Evolutionary conservation across 495 filamentous ascomycete genomes (phyloP), one percentile per base, ranked within the genome.

Genomic region (Daldinia bambusicola): DNA sequence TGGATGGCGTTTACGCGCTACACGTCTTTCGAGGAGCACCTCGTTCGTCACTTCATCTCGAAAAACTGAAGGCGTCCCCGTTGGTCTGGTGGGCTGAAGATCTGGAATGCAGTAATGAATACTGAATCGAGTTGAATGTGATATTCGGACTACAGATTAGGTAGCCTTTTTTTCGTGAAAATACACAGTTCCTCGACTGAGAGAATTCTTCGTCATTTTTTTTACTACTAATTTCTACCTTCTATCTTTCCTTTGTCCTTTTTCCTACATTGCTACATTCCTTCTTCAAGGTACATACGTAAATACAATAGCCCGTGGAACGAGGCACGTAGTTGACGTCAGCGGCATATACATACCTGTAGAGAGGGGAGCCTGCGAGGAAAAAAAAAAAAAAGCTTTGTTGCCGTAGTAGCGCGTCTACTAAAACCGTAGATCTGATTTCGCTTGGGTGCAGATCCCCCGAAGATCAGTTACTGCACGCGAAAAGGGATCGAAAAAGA

Each of bases 401-500:
- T 65, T 69, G 41, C 41, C 10, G 16, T 45, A 45, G 41, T 20
- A 20, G n/a, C 16, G 43, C 45, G 31, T 41, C 30, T 18, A 66
- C 57, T 50, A 71, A 69, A 48, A 18, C n/a, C n/a, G 41, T 61
- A 48, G 53, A 31, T 3, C 20, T 67, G 57, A 67, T 71, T 71
- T 71, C 63, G 69, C 53, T 65, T 67, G 57, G 26, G 26, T 45
- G 69, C 38, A 67, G 63, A 67, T 67, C 59, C 34, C 43, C 26
- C 55, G 62, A 26, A 43, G 56, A 61, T 57, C 69, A 60, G 22
- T 68, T 64, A 61, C 60, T 55, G 31, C 56, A 68, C 57, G 31
- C 43, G 58, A 63, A 32, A 34, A 53, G 31, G 57, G 22, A 56
- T 61, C 30, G 43, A 40, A 53, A 45, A 32, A 26, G 26, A 26